Percentiles rank a stretch among this genome's conserved stretches.
phyloP scores from a whole-genome alignment of 1,284 basidiomycete genomes.

The Ceratobasidium sp. region DNA sequence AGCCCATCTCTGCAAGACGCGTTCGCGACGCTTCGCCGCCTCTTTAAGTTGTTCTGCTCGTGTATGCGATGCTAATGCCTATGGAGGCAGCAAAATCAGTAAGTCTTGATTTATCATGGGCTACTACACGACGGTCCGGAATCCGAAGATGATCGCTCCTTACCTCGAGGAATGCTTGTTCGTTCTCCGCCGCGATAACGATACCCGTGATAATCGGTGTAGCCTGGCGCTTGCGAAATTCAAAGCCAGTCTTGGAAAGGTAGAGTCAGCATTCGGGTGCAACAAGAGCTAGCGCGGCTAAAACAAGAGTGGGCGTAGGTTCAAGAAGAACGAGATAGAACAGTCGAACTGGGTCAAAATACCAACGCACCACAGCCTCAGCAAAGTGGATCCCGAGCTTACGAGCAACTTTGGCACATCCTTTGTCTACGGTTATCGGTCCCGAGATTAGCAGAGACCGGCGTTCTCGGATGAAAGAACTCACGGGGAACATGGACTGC shows the following conservation, averaged over 20 bases:
- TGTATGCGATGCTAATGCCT: slow-evolving; percentile 90
- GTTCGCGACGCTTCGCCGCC: slow-evolving; percentile 80
- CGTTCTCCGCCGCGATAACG: slow-evolving; percentile 87
- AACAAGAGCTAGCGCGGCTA: neutral
- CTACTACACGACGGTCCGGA: slow-evolving; percentile 7
- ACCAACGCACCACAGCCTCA: slow-evolving; percentile 84
- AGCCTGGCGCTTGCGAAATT: slow-evolving; percentile 92
- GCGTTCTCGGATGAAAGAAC: slow-evolving; percentile 54
- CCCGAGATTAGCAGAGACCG: slow-evolving; percentile 43
- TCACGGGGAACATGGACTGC: slow-evolving; percentile 89
- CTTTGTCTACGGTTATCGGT: slow-evolving; percentile 72
- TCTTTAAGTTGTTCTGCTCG: slow-evolving; percentile 84
- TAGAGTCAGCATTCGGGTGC: neutral
- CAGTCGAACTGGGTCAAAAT: neutral
- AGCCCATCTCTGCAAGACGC: slow-evolving; percentile 89
- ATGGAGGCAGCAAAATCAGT: slow-evolving; percentile 15
- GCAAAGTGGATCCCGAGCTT: slow-evolving; percentile 90
- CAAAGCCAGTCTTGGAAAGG: slow-evolving; percentile 82
- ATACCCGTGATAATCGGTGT: slow-evolving; percentile 89
- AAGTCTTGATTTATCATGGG: slow-evolving; percentile 3
- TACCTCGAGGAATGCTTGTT: slow-evolving; percentile 83
- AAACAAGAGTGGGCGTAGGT: neutral
- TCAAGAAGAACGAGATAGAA: neutral
- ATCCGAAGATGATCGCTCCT: slow-evolving; percentile 49
- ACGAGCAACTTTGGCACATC: slow-evolving; percentile 89